A percentile compares a stretch with the other conserved stretches of the same genome.
phyloP scores from a whole-genome alignment of 2,329 filamentous ascomycete species.

The Aspergillus pseudoterreus region DNA sequence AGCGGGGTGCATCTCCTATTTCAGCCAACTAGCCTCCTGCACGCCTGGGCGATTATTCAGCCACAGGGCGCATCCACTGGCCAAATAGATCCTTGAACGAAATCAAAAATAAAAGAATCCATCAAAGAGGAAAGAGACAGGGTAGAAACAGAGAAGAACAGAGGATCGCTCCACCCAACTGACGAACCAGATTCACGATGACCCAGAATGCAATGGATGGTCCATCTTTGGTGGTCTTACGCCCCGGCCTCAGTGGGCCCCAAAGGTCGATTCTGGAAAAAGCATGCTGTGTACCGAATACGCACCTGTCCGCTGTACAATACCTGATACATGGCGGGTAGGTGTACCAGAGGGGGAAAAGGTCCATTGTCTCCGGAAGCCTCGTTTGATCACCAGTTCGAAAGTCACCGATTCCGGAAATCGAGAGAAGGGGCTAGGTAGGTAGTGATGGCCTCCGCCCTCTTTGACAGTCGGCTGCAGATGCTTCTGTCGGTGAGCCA shows the following conservation, averaged over 20 bases:
- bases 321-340: not conserved
- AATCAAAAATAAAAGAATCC: not conserved
- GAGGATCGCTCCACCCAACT: constrained; percentile 1
- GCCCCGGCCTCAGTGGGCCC: constrained; percentile 11
- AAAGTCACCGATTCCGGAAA: constrained; percentile 3
- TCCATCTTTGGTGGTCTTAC: constrained; percentile 15
- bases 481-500: constrained; percentile 25
- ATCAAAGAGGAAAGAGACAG: not conserved
- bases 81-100: not conserved
- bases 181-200: constrained; percentile 1
- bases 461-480: constrained; percentile 9
- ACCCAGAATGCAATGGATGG: constrained; percentile 11
- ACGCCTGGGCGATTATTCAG: constrained; percentile 24
- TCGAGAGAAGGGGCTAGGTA: not conserved
- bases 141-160: not conserved
- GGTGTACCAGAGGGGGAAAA: constrained; percentile 9
- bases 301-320: constrained; percentile 9
- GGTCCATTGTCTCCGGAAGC: constrained; percentile 1
- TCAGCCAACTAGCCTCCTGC: constrained; percentile 30
- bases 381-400: not conserved
- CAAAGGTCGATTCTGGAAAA: constrained; percentile 21
- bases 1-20: constrained; percentile 20
- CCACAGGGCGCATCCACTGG: constrained; percentile 15
- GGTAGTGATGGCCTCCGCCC: not conserved
- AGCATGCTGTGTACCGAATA: constrained; percentile 14